A percentile compares a stretch with the other conserved stretches of the same genome.
phyloP scores from a whole-genome alignment of 139 green algal genomes.

The Penium margaritaceum region DNA sequence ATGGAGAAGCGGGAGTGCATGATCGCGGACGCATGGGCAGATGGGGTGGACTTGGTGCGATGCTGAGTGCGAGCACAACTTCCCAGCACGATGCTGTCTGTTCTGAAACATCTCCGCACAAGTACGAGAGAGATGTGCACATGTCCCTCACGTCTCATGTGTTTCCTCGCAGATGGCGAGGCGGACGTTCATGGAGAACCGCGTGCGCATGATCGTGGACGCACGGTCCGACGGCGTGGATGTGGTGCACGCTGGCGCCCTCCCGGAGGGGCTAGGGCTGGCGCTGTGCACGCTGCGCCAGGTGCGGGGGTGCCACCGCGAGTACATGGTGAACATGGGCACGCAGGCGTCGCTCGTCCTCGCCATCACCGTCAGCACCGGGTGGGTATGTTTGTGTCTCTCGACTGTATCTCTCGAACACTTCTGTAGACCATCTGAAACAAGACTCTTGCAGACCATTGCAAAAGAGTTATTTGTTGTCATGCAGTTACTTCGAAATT shows the following conservation, averaged over 20 bases:
- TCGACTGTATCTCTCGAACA: neutral
- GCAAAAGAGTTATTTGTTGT: constrained; percentile 11
- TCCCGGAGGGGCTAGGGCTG: neutral
- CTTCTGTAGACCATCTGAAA: too few relatives aligned
- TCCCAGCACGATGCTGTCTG: too few relatives aligned
- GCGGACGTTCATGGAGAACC: constrained; percentile 15
- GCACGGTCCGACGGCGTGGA: neutral
- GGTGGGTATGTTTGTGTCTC: neutral
- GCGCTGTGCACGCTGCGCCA: constrained; percentile 8
- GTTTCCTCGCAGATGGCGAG: neutral
- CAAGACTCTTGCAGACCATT: neutral
- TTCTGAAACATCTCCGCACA: too few relatives aligned
- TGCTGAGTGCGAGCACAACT: too few relatives aligned
- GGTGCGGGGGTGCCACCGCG: constrained; percentile 19
- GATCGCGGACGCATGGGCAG: constrained; percentile 18
- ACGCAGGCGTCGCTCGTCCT: constrained; percentile 10
- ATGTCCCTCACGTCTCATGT: too few relatives aligned
- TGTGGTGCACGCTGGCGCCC: neutral
- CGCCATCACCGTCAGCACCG: constrained; percentile 2
- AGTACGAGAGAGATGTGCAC: too few relatives aligned
- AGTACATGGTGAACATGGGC: constrained; percentile 43
- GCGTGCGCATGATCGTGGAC: constrained; percentile 23
- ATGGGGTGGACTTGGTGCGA: too few relatives aligned
- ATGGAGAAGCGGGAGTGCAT: constrained; percentile 16
- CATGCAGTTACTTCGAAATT: constrained; percentile 37